A percentile compares a stretch with the other conserved stretches of the same genome.
Evolutionary conservation across 225 moss, liverwort and hornwort species (phyloP).

Genomic region (Pseudisothecium myosuroides): DNA sequence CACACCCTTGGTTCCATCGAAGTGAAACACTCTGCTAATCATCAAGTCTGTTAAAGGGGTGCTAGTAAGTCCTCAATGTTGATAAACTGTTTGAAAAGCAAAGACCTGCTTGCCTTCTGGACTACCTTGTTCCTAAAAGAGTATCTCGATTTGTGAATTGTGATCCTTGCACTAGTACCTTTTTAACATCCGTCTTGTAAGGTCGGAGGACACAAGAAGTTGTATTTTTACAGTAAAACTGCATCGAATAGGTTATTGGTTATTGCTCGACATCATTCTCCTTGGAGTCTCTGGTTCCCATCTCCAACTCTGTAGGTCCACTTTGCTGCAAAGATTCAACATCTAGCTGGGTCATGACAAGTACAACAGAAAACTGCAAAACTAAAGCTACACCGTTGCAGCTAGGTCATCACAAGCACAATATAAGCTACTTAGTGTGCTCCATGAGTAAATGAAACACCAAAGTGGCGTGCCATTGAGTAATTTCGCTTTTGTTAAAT

Average conservation of each 20-base stretch:
- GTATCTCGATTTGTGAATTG: not conserved
- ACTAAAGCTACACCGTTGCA: not conserved
- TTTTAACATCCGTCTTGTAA: not conserved
- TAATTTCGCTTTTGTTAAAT: not conserved
- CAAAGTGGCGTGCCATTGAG: not conserved
- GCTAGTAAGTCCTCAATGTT: not conserved
- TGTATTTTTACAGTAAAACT: slow-evolving; percentile 1
- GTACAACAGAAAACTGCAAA: not conserved
- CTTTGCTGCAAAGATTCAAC: slow-evolving; percentile 35
- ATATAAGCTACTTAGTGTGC: not conserved
- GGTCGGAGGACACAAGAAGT: not conserved
- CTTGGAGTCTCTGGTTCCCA: not conserved
- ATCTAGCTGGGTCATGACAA: not conserved
- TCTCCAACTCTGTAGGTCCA: slow-evolving; percentile 22
- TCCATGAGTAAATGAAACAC: not conserved
- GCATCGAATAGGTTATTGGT: not conserved
- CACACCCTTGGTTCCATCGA: not conserved
- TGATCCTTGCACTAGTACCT: not conserved
- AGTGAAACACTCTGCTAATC: not conserved
- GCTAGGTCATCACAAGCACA: not conserved
- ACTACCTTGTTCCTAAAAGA: not conserved
- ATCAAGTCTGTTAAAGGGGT: not conserved
- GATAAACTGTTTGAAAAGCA: not conserved
- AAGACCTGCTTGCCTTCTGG: not conserved
- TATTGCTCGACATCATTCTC: slow-evolving; percentile 10